phyloP scores from a whole-genome alignment of 1,284 basidiomycete genomes.

The Ganoderma multipileum region DNA sequence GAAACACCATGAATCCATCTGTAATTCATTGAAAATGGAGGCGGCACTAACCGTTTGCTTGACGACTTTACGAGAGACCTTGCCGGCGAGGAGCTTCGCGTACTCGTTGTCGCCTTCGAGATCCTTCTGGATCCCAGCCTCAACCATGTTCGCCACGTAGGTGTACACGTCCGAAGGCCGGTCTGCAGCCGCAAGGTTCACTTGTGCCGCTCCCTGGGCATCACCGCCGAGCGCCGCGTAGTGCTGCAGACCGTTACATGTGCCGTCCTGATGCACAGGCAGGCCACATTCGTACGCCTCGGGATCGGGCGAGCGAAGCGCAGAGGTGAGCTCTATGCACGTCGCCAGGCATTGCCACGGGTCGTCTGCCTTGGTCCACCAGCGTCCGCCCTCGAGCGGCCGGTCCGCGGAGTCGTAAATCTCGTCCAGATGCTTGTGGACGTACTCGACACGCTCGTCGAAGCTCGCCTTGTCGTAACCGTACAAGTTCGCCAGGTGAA shows the following conservation, averaged over 20 bases:
- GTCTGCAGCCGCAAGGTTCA: conserved; percentile 90
- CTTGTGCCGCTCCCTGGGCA: conserved; percentile 86
- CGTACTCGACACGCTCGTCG: conserved; percentile 87
- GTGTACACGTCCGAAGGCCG: conserved; percentile 96
- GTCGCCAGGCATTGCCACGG: conserved; percentile 97
- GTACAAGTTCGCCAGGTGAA: conserved; percentile 92
- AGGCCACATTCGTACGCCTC: conserved; percentile 75
- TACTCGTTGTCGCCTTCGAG: conserved; percentile 55
- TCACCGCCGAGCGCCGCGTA: conserved; percentile 99
- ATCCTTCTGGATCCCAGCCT: conserved; percentile 60
- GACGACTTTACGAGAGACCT: conserved; percentile 93
- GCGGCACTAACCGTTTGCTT: conserved; percentile 86
- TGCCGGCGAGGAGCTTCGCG: conserved; percentile 77
- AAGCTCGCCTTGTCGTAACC: conserved; percentile 97
- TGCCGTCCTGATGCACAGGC: conserved; percentile 98
- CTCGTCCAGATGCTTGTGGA: conserved; percentile 76
- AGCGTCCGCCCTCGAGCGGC: conserved; percentile 82
- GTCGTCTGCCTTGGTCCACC: conserved; percentile 95
- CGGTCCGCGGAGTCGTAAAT: conserved; percentile 86
- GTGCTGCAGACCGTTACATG: conserved; percentile 98
- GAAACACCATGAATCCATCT: not conserved
- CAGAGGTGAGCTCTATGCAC: conserved; percentile 86
- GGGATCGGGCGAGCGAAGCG: conserved; percentile 81
- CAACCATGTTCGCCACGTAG: conserved; percentile 88
- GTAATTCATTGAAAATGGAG: not conserved